Conservation (phyloP, 2,329 filamentous ascomycete genomes). For the Ceratocystis cacaofunesta region DNA sequence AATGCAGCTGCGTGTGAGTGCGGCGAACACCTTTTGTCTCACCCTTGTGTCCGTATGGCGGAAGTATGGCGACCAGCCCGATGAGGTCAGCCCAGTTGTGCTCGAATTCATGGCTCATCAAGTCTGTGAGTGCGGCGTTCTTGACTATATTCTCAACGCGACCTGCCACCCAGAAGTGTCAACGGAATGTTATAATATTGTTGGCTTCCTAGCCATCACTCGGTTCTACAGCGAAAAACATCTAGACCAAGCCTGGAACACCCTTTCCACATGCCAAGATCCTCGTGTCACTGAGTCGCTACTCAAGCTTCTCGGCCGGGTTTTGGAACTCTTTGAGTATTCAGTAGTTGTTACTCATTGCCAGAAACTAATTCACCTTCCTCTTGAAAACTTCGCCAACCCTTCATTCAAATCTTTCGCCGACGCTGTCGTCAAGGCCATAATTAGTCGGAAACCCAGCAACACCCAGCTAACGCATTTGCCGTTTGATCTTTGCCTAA, state of each 20-base stretch:
- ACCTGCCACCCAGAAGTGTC: constrained; percentile 89
- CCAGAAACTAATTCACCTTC: constrained; percentile 51
- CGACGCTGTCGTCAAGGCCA: constrained; percentile 37
- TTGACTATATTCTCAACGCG: constrained; percentile 77
- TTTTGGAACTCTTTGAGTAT: constrained; percentile 35
- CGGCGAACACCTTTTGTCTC: constrained; percentile 56
- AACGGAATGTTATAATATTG: constrained; percentile 62
- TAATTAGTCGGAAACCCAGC: constrained; percentile 31
- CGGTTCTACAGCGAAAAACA: constrained; percentile 55
- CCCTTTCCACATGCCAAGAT: constrained; percentile 67
- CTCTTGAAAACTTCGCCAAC: constrained; percentile 45
- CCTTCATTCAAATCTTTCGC: constrained; percentile 46
- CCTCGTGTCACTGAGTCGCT: constrained; percentile 71
- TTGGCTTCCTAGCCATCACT: constrained; percentile 75
- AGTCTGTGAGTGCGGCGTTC: constrained; percentile 53
- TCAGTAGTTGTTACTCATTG: constrained; percentile 49
- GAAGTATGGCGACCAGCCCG: constrained; percentile 34
- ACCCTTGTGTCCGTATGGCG: constrained; percentile 56
- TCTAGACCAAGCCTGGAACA: constrained; percentile 72
- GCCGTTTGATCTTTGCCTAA: constrained; percentile 41
- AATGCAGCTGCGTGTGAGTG: constrained; percentile 77
- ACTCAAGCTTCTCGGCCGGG: constrained; percentile 44
- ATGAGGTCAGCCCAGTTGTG: constrained; percentile 31
- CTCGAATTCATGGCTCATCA: constrained; percentile 55
- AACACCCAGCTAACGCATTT: constrained; percentile 26